Percentiles rank a stretch among this genome's conserved stretches.
Evolutionary conservation across 257 asterid genomes (phyloP).

Genomic region (Solanum gandarillasii): DNA sequence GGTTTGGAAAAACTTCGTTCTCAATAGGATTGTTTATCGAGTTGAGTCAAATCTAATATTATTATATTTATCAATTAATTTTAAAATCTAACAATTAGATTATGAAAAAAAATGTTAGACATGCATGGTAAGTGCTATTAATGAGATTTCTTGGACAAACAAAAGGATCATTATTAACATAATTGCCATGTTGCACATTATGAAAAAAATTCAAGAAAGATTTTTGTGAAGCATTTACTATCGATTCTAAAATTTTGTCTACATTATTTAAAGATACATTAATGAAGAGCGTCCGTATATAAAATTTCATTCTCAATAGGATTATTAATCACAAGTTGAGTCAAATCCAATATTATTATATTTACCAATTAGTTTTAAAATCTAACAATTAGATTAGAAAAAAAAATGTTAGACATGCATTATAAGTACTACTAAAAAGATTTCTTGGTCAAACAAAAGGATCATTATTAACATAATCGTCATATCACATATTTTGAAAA

Average conservation of each 20-base stretch:
- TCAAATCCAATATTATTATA: not conserved
- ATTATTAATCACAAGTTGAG: not conserved
- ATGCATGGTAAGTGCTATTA: not conserved
- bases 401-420: not conserved
- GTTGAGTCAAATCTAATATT: not conserved
- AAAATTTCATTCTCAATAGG: not conserved
- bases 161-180: not conserved
- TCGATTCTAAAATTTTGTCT: no score
- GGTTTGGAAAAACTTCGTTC: not conserved
- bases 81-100: not conserved
- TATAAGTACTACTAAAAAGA: not conserved
- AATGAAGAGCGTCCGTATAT: no score
- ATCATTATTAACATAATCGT: not conserved
- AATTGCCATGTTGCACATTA: no score
- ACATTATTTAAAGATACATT: no score
- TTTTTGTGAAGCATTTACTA: no score
- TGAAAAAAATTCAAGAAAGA: no score
- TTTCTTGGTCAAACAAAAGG: not conserved
- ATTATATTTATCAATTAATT: not conserved
- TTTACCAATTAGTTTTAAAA: not conserved
- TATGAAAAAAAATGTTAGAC: not conserved
- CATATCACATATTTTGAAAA: no score
- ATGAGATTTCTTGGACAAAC: not conserved
- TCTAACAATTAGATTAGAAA: not conserved
- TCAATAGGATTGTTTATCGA: no score